Base-by-base conservation (phyloP, 208 protist species). In the Acanthamoeba lenticulata region DNA sequence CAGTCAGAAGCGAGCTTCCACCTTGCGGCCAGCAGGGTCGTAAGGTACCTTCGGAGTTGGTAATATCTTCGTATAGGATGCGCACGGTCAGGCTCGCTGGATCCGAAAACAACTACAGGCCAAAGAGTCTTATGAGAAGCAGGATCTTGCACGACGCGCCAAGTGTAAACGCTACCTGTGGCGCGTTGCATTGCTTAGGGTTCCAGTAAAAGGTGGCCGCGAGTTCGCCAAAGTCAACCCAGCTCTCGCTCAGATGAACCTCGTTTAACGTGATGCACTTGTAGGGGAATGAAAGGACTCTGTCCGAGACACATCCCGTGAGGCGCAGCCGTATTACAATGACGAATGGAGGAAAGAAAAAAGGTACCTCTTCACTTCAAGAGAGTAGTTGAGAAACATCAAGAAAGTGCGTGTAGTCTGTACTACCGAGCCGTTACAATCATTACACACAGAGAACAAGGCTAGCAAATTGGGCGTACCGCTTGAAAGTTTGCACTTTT, bases 181-280 rank as follows among this genome's bases (percentile, higher is more conserved):
- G 77, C 15, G 77, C 38, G 45, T 32, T 57, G 77, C 44, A 86
- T 3, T 11, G 24, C n/a, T 11, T 19, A 21, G 77, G 77, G 21
- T 86, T 57, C 13, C 21, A n/a, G 13, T 38, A 86, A 29, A 86
- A 60, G 1, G 42, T 86, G 40, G 57, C 45, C 24, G 21, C 21
- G 24, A 86, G 24, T 6, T 86, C 34, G 19, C 77, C 77, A 86
- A 86, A 47, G 44, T 86, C 77, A 5, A 86, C 36, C 77, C 77
- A 86, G 24, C 13, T 57, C 38, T n/a, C 7, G 34, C 32, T 5
- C 9, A 57, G 2, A 11, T 57, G 42, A 11, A 86, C 77, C 5
- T 44, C 77, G 19, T 86, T 86, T 1, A 86, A 24, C 0, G n/a
- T 11, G 19, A 86, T 19, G n/a, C 77, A 57, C 3, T 0, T 24